A percentile compares a stretch with the other conserved stretches of the same genome.
These are phyloP conservation scores for Suillus placidus DNA, from an alignment of 768 basidiomycete genomes.

Conservation along the genomic window DNA sequence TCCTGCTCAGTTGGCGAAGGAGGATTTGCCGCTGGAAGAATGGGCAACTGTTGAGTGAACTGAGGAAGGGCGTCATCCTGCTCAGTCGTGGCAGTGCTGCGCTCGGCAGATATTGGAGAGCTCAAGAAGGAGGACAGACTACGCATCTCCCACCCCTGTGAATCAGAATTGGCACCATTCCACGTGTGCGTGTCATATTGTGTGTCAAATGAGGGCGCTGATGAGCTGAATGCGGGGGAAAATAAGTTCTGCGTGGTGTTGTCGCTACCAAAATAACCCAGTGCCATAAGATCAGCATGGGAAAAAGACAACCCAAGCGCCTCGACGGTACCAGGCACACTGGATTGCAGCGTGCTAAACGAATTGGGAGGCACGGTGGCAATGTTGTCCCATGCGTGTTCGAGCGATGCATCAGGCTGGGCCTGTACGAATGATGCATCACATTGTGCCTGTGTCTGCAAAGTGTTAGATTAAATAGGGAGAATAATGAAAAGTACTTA, in stretches of 20 bases:
- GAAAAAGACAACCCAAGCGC: neutral
- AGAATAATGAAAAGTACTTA: neutral
- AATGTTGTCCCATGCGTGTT: neutral
- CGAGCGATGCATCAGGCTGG: neutral
- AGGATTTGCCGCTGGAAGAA: neutral
- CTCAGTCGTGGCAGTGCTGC: neutral
- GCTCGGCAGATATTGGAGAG: neutral
- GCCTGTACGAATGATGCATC: neutral
- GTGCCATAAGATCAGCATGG: neutral
- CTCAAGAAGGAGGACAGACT: constrained; percentile 1
- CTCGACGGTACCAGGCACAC: neutral
- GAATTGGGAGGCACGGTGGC: neutral
- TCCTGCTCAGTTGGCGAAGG: neutral
- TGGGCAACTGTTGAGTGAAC: neutral
- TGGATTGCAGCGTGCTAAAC: neutral
- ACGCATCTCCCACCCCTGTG: neutral
- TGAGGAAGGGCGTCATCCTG: neutral
- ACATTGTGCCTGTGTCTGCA: neutral
- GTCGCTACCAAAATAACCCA: neutral
- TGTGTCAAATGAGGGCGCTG: neutral
- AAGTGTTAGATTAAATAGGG: neutral
- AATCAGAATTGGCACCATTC: neutral
- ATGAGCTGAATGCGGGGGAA: neutral
- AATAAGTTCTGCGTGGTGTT: neutral
- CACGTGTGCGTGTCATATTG: neutral